A percentile compares a stretch with the other conserved stretches of the same genome.
Evolutionary conservation across 352 stramenopile species (phyloP).

Genomic region (Thraustotheca clavata): DNA sequence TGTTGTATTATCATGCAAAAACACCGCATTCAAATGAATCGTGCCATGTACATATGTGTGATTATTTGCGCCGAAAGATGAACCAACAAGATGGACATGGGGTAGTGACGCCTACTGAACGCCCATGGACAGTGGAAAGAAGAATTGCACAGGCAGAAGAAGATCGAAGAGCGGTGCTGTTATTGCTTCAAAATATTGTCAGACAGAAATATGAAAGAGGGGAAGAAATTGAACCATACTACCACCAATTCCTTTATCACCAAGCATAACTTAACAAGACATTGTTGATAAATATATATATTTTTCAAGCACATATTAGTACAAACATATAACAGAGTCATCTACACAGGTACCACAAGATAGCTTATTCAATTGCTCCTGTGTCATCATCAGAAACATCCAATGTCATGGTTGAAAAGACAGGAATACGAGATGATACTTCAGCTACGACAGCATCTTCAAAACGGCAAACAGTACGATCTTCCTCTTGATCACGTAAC

Average conservation of each 20-base stretch:
- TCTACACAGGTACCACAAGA: not conserved
- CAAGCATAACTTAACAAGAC: not conserved
- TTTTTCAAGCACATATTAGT: not conserved
- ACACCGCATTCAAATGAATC: conserved; percentile 38
- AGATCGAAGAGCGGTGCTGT: conserved; percentile 61
- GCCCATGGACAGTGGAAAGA: conserved; percentile 63
- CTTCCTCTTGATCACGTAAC: not conserved
- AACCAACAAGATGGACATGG: conserved; percentile 53
- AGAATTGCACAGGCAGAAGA: conserved; percentile 74
- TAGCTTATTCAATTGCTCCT: not conserved
- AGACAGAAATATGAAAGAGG: conserved; percentile 8
- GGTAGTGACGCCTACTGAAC: conserved; percentile 41
- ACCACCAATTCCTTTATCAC: not conserved
- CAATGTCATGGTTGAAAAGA: not conserved
- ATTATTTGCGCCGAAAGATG: conserved; percentile 83
- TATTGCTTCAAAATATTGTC: conserved; percentile 39
- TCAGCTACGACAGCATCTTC: not conserved
- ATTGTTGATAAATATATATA: conserved; percentile 9
- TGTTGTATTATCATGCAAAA: conserved; percentile 84
- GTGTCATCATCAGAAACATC: not conserved
- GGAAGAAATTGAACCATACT: conserved; percentile 16
- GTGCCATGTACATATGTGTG: conserved; percentile 76
- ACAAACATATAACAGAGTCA: not conserved
- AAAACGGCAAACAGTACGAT: not conserved
- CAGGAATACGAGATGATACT: not conserved